phyloP scores from a whole-genome alignment of 306 rosid species.

The Malus sieversii region DNA sequence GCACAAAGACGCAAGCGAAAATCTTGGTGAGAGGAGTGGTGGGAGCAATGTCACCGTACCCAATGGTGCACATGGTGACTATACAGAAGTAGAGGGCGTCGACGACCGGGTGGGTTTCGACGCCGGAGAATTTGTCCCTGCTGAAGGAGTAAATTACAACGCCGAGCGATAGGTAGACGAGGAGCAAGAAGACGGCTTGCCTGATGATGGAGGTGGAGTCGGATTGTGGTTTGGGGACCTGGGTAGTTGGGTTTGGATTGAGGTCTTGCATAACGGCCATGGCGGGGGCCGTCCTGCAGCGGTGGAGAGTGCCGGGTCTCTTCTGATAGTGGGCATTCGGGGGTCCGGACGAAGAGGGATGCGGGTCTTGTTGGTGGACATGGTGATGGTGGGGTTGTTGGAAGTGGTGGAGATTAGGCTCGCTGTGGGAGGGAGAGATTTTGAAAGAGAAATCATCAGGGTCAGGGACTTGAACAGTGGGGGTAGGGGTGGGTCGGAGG shows the following conservation, averaged over 20 bases:
- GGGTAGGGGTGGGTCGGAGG: conserved; percentile 15
- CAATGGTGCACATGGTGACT: conserved; percentile 85
- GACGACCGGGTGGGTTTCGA: conserved; percentile 58
- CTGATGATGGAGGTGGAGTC: conserved; percentile 43
- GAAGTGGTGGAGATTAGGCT: conserved; percentile 6
- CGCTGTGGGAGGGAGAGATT: conserved; percentile 28
- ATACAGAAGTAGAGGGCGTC: conserved; percentile 81
- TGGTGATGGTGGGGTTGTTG: conserved; percentile 8
- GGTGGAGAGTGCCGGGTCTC: conserved; percentile 31
- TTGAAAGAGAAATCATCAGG: conserved; percentile 17
- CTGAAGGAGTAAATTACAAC: conserved; percentile 63
- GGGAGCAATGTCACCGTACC: conserved; percentile 77
- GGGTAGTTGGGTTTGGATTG: conserved; percentile 23
- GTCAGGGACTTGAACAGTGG: conserved; percentile 1
- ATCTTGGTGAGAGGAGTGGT: conserved; percentile 42
- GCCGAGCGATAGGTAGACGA: conserved; percentile 49
- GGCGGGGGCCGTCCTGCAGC: conserved; percentile 82
- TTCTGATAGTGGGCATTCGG: conserved; percentile 16
- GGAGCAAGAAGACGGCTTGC: conserved; percentile 51
- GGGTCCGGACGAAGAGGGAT: conserved; percentile 18
- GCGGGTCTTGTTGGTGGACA: conserved; percentile 9
- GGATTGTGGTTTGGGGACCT: conserved; percentile 37
- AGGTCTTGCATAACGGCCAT: conserved; percentile 37
- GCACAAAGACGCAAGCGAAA: conserved; percentile 64
- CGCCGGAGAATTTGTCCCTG: conserved; percentile 48